These are phyloP conservation scores for Fusarium anthophilum DNA, from an alignment of 2,329 filamentous ascomycete genomes.

Conservation along the genomic window DNA sequence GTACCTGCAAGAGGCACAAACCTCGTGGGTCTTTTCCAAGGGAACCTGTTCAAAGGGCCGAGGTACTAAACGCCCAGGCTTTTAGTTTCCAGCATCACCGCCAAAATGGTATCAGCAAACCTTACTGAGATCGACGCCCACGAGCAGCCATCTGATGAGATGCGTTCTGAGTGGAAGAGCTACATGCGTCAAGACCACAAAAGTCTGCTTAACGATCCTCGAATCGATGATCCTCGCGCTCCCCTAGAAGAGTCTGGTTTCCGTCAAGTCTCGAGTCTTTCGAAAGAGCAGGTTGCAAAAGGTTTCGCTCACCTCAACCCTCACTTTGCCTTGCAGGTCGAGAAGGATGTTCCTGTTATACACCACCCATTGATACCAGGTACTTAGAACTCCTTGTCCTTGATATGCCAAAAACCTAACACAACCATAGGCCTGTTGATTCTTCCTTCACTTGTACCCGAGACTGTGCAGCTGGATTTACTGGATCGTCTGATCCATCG, in stretches of 20 bases:
- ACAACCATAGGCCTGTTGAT: conserved; percentile 75
- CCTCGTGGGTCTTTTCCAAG: background rate
- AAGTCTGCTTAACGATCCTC: conserved; percentile 61
- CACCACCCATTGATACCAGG: conserved; percentile 75
- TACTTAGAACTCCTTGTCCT: conserved; percentile 47
- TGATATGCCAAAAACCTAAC: background rate
- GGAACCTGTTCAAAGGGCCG: too few relatives aligned
- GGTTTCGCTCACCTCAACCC: conserved; percentile 56
- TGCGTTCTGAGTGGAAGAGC: conserved; percentile 79
- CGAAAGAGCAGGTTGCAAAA: conserved; percentile 52
- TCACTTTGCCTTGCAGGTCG: conserved; percentile 44
- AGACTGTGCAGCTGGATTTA: conserved; percentile 72
- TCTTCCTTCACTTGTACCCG: conserved; percentile 77
- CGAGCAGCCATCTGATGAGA: conserved; percentile 75
- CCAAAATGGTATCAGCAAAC: conserved; percentile 40
- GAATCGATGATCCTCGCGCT: conserved; percentile 64
- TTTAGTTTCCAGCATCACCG: background rate
- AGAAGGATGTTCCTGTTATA: conserved; percentile 62
- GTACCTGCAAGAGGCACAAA: too few relatives aligned
- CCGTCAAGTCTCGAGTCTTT: conserved; percentile 54
- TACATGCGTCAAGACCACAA: conserved; percentile 70
- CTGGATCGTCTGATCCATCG: conserved; percentile 79
- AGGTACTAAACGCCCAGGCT: background rate
- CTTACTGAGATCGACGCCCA: conserved; percentile 73
- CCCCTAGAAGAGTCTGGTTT: conserved; percentile 56